These are phyloP conservation scores for Boletus rex-veris DNA, from an alignment of 768 basidiomycete species.

Conservation along the genomic window DNA sequence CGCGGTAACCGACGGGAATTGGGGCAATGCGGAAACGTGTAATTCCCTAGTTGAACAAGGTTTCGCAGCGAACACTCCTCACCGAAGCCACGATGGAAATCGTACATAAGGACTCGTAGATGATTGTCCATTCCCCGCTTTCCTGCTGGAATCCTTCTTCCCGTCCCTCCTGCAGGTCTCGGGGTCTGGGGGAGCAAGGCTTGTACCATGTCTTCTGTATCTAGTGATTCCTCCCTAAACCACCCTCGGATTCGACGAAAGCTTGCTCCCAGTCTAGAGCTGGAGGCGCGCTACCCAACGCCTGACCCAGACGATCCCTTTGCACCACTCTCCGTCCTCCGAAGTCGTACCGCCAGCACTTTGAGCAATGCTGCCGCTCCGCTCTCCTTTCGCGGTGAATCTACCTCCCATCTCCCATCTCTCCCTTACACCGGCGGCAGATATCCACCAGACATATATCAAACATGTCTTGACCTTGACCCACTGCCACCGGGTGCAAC, in stretches of 20 bases:
- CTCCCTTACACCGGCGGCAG: conserved; percentile 31
- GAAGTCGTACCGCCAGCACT: conserved; percentile 51
- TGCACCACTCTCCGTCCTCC: conserved; percentile 62
- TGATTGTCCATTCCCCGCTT: conserved; percentile 10
- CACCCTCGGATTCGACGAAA: conserved; percentile 44
- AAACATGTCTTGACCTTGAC: conserved; percentile 19
- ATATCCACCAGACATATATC: conserved; percentile 33
- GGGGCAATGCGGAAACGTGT: conserved; percentile 31
- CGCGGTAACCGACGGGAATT: conserved; percentile 31
- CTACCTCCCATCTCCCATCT: conserved; percentile 30
- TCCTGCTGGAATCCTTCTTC: conserved; percentile 17
- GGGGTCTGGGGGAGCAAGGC: conserved; percentile 10
- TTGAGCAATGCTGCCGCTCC: conserved; percentile 30
- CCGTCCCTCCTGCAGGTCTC: conserved; percentile 11
- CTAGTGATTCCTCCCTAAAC: conserved; percentile 22
- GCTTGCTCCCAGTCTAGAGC: conserved; percentile 51
- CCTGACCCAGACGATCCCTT: conserved; percentile 72
- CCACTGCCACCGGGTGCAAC: conserved; percentile 3
- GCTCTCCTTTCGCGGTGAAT: conserved; percentile 29
- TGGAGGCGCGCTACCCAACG: conserved; percentile 54
- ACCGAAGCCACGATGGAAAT: conserved; percentile 34
- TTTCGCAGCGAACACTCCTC: conserved; percentile 28
- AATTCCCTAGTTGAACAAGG: conserved; percentile 8
- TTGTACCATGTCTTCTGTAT: conserved; percentile 31
- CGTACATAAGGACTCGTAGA: conserved; percentile 28